Evolutionary conservation across 148 eudicot species (phyloP).

Genomic region (Rhododendron ovatum): DNA sequence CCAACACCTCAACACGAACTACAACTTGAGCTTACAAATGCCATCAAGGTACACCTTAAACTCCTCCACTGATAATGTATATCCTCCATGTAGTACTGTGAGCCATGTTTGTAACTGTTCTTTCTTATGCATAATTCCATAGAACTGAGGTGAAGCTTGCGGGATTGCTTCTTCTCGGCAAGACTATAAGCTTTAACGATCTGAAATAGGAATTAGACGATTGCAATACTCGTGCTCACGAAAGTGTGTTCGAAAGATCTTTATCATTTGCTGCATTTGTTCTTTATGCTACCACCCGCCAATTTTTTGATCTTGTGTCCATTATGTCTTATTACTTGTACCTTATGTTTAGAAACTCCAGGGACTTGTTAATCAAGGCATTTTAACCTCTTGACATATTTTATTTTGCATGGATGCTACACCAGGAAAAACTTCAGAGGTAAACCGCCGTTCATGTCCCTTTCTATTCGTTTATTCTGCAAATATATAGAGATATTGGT

Average conservation of each 20-base stretch:
- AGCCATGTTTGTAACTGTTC: background rate
- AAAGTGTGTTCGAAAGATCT: background rate
- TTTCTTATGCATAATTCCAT: background rate
- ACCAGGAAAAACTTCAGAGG: slow-evolving; percentile 75
- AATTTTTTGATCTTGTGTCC: background rate
- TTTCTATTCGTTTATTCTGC: background rate
- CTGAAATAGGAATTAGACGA: background rate
- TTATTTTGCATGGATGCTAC: slow-evolving; percentile 21
- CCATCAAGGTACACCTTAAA: too few relatives aligned
- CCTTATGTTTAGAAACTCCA: slow-evolving; percentile 16
- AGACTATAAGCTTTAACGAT: background rate
- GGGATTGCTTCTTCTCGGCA: background rate
- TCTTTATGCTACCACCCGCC: background rate
- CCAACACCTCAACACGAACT: too few relatives aligned
- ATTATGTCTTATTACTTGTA: background rate
- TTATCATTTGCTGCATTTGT: background rate
- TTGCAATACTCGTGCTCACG: background rate
- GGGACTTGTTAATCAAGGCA: slow-evolving; percentile 16
- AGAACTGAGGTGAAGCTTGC: background rate
- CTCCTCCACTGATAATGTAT: background rate
- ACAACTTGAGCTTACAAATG: too few relatives aligned
- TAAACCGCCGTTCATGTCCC: slow-evolving; percentile 11
- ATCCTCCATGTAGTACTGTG: background rate
- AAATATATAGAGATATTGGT: background rate
- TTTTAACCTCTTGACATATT: slow-evolving; percentile 26